phyloP scores from a whole-genome alignment of 768 basidiomycete genomes.

The Mycena vitilis region DNA sequence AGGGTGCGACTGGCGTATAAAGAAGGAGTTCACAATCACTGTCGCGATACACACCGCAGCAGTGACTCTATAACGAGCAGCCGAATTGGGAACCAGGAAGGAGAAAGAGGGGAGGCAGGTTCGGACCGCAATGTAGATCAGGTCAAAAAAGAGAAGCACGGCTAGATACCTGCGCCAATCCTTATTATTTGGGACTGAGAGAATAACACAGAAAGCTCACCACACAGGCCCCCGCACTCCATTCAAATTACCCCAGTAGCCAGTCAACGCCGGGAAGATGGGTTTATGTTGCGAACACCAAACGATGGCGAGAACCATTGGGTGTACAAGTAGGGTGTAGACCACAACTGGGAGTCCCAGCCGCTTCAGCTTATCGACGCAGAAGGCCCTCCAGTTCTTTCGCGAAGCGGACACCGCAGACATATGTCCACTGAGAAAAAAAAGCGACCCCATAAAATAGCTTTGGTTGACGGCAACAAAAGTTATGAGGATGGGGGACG shows the following conservation, averaged over 20 bases:
- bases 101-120: conserved; percentile 17
- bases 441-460: conserved; percentile 35
- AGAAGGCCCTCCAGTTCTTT: conserved; percentile 19
- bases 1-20: conserved; percentile 28
- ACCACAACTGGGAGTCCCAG: conserved; percentile 31
- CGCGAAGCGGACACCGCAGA: conserved; percentile 17
- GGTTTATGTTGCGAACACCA: conserved; percentile 14
- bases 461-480: conserved; percentile 30
- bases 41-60: conserved; percentile 15
- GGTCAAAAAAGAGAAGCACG: conserved; percentile 31
- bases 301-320: conserved; percentile 11
- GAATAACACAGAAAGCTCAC: conserved; percentile 6
- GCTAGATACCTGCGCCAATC: conserved; percentile 23
- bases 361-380: conserved; percentile 28
- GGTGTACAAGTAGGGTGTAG: conserved; percentile 21
- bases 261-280: conserved; percentile 13
- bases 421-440: conserved; percentile 30
- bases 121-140: conserved; percentile 26
- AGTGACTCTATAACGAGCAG: conserved; percentile 8
- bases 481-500: neutral
- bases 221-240: conserved; percentile 31
- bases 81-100: conserved; percentile 26
- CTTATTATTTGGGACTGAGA: neutral
- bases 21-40: conserved; percentile 24
- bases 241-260: conserved; percentile 16